Evolutionary conservation across 352 stramenopile species (phyloP).

Genomic region (Pythium phragmiticola): DNA sequence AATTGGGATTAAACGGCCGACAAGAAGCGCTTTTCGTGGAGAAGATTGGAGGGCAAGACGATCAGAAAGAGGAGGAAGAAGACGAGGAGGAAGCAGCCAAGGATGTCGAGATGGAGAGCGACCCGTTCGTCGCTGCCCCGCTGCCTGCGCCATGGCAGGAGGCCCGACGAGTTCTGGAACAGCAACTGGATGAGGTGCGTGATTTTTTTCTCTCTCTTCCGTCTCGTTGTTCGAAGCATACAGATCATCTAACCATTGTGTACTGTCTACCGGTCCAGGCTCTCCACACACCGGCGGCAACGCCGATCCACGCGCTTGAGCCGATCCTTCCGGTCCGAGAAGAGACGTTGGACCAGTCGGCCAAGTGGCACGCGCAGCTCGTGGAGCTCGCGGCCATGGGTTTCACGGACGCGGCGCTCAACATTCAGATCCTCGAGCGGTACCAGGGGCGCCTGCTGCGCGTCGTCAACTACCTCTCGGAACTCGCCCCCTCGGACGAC

Average conservation of each 20-base stretch:
- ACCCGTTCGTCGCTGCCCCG: conserved; percentile 2
- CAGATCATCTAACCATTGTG: background rate
- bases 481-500: conserved; percentile 32
- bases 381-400: conserved; percentile 66
- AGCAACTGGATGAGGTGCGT: conserved; percentile 50
- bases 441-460: conserved; percentile 80
- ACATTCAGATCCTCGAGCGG: conserved; percentile 69
- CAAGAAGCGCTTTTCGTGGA: conserved; percentile 77
- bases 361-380: conserved; percentile 69
- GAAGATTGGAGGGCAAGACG: background rate
- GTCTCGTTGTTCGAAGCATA: background rate
- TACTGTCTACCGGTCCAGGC: conserved; percentile 12
- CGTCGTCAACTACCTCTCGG: conserved; percentile 83
- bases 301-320: conserved; percentile 73
- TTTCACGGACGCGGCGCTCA: conserved; percentile 63
- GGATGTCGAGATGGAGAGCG: conserved; percentile 28
- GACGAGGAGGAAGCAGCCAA: background rate
- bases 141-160: conserved; percentile 44
- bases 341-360: conserved; percentile 42
- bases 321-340: conserved; percentile 49
- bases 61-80: background rate
- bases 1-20: conserved; percentile 49
- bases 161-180: conserved; percentile 44
- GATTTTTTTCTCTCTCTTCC: background rate
- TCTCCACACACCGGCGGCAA: conserved; percentile 33